Percentiles rank a stretch among this genome's conserved stretches.
Evolutionary conservation across 129 eudicot genomes (phyloP).

Genomic region (Pittosporum tobira): DNA sequence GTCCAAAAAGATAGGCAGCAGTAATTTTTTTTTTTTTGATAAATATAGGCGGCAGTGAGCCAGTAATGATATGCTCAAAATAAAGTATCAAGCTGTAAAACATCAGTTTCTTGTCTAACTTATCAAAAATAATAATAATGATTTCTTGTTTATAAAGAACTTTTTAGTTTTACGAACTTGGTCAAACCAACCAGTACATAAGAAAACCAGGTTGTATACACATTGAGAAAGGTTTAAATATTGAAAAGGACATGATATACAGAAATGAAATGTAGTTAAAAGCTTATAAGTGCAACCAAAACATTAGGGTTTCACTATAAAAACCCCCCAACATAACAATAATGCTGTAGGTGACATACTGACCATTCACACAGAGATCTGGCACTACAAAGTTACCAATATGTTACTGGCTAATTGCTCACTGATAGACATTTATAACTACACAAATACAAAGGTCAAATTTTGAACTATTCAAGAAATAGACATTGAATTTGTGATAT

Average conservation of each 20-base stretch:
- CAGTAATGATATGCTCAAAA: too few relatives aligned
- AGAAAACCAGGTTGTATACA: too few relatives aligned
- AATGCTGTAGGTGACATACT: constrained; percentile 35
- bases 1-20: neutral
- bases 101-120: too few relatives aligned
- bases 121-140: too few relatives aligned
- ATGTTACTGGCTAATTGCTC: constrained; percentile 43
- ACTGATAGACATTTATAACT: constrained; percentile 9
- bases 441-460: neutral
- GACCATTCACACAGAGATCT: constrained; percentile 43
- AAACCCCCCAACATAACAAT: neutral
- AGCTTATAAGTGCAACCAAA: constrained; percentile 7
- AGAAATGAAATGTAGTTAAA: constrained; percentile 12
- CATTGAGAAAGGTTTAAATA: too few relatives aligned
- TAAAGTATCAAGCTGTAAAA: neutral
- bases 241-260: too few relatives aligned
- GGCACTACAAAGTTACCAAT: constrained; percentile 12
- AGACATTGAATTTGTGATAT: neutral
- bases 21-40: too few relatives aligned
- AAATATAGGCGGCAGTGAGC: too few relatives aligned
- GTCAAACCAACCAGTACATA: too few relatives aligned
- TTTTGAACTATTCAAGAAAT: neutral
- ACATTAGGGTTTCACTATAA: neutral
- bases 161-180: too few relatives aligned
- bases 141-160: too few relatives aligned